phyloP scores from a whole-genome alignment of 768 basidiomycete genomes.

The Lactifluus pinguis region DNA sequence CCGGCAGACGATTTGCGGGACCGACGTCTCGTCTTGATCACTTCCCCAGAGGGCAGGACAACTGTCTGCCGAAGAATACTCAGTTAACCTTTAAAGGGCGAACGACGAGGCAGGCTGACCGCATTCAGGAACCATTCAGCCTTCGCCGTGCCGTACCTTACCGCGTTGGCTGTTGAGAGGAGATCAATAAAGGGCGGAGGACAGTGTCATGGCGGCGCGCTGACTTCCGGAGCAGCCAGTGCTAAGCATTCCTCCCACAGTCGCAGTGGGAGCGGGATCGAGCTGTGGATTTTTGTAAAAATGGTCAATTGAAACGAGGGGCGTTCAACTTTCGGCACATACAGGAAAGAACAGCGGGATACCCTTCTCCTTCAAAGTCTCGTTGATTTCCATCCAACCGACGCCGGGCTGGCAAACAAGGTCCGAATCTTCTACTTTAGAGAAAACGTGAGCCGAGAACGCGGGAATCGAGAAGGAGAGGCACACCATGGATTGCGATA shows the following conservation, averaged over 20 bases:
- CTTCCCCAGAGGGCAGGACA: constrained; percentile 79
- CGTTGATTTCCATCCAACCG: constrained; percentile 66
- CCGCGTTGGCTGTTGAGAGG: constrained; percentile 52
- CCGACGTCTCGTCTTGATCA: constrained; percentile 79
- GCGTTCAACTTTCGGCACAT: neutral
- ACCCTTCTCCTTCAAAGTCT: constrained; percentile 55
- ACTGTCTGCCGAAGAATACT: constrained; percentile 50
- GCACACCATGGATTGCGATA: constrained; percentile 60
- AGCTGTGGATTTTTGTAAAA: constrained; percentile 34
- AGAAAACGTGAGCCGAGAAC: neutral
- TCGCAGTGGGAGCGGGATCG: constrained; percentile 71
- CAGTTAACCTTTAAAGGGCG: neutral
- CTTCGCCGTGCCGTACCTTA: constrained; percentile 82
- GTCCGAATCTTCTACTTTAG: constrained; percentile 57
- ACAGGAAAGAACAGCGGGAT: constrained; percentile 83
- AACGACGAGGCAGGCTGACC: constrained; percentile 32
- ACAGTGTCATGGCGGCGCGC: constrained; percentile 20
- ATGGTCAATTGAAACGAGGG: neutral
- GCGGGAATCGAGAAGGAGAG: neutral
- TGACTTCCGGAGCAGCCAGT: constrained; percentile 82
- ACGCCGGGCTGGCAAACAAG: constrained; percentile 67
- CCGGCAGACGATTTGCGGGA: constrained; percentile 83
- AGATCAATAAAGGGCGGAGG: neutral
- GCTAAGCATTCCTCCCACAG: constrained; percentile 79
- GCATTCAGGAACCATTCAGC: constrained; percentile 87